Evolutionary conservation across 2,329 filamentous ascomycete species (phyloP).

Genomic region (Diaporthe nobilis): DNA sequence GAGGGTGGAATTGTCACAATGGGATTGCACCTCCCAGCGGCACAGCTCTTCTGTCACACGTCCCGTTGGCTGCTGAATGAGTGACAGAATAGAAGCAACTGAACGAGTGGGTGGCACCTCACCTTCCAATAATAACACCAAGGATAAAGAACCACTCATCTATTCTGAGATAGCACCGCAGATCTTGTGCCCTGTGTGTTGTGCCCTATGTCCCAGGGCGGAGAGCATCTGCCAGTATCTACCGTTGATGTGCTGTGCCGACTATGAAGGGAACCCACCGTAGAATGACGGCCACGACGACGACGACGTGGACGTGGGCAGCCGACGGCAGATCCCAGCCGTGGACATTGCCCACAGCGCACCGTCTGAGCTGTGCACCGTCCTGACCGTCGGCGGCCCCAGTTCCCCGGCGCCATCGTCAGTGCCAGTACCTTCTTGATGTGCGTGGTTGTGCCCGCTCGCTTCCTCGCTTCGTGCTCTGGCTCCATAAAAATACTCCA

Average conservation of each 20-base stretch:
- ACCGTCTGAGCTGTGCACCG: slow-evolving; percentile 17
- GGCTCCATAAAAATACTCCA: slow-evolving; percentile 4
- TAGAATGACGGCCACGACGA: slow-evolving; percentile 6
- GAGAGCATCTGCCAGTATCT: neutral
- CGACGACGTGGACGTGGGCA: slow-evolving; percentile 17
- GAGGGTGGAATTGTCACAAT: neutral
- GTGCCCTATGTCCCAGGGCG: neutral
- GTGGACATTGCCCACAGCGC: neutral
- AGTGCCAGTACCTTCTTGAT: neutral
- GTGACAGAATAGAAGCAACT: neutral
- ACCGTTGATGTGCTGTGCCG: neutral
- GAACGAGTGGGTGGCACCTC: neutral
- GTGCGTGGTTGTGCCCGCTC: neutral
- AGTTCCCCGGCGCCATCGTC: slow-evolving; percentile 19
- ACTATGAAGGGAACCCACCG: neutral
- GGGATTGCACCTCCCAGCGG: neutral
- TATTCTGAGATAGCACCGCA: neutral
- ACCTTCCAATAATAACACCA: slow-evolving; percentile 12
- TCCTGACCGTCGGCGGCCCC: slow-evolving; percentile 27
- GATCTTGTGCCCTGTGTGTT: slow-evolving; percentile 15
- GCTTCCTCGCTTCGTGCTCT: neutral
- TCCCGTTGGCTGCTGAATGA: neutral
- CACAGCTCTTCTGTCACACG: neutral
- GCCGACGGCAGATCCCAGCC: neutral
- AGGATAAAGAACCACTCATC: neutral